These are phyloP conservation scores for Sonneratia caseolaris DNA, from an alignment of 345 rosid genomes.

Conservation along the genomic window DNA sequence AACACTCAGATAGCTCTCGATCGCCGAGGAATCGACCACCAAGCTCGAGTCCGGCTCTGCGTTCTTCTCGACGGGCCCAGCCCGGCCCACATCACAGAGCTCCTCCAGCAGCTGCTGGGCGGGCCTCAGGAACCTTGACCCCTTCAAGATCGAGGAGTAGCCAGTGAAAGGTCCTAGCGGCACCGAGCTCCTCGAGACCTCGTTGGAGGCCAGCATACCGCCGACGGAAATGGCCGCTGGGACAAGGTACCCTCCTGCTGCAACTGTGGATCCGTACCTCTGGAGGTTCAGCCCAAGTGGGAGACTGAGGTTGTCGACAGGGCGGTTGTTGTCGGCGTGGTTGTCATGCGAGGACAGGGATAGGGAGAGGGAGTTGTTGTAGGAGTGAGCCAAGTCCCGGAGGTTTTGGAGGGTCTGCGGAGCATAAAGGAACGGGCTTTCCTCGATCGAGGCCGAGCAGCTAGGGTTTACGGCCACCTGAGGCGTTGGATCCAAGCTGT, in stretches of 20 bases:
- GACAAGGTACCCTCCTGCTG: slow-evolving; percentile 23
- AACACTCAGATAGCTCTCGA: slow-evolving; percentile 10
- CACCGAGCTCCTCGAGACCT: slow-evolving; percentile 35
- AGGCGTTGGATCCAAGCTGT: slow-evolving; percentile 36
- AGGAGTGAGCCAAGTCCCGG: slow-evolving; percentile 30
- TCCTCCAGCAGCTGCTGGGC: slow-evolving; percentile 79
- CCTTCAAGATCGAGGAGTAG: slow-evolving; percentile 63
- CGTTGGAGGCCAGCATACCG: slow-evolving; percentile 20
- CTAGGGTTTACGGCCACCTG: slow-evolving; percentile 36
- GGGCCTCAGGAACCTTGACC: slow-evolving; percentile 80
- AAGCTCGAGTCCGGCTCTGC: slow-evolving; percentile 34
- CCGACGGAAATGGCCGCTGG: slow-evolving; percentile 23
- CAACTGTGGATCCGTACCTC: slow-evolving; percentile 28
- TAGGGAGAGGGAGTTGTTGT: slow-evolving; percentile 28
- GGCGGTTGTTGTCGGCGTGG: slow-evolving; percentile 17
- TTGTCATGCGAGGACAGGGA: slow-evolving; percentile 51
- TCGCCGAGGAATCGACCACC: slow-evolving; percentile 35
- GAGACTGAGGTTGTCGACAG: slow-evolving; percentile 22
- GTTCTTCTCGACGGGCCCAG: slow-evolving; percentile 35
- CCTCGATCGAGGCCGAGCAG: slow-evolving; percentile 22
- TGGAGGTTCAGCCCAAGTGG: slow-evolving; percentile 43
- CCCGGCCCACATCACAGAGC: slow-evolving; percentile 58
- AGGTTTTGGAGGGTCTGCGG: slow-evolving; percentile 38
- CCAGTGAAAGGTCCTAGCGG: slow-evolving; percentile 84
- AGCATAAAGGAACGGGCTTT: slow-evolving; percentile 40